phyloP scores from a whole-genome alignment of 805 yeast species.

The Phaffomyces thermotolerans region DNA sequence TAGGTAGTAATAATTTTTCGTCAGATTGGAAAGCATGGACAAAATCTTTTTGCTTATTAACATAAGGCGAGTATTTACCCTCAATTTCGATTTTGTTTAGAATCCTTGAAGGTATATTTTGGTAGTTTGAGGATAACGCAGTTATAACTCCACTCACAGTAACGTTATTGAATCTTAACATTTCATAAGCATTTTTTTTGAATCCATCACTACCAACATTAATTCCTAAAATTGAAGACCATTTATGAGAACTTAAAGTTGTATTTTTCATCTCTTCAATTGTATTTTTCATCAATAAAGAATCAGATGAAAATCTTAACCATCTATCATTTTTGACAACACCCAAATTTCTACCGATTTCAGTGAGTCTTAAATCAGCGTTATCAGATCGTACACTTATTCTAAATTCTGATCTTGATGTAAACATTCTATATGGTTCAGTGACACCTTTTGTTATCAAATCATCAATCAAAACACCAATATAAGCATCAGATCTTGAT shows the following conservation, averaged over 20 bases:
- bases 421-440: constrained; percentile 97
- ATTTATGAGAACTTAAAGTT: constrained; percentile 46
- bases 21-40: constrained; percentile 78
- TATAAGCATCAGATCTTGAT: constrained; percentile 75
- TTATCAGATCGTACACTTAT: constrained; percentile 88
- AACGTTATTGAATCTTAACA: constrained; percentile 50
- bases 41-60: constrained; percentile 63
- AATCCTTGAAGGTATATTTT: constrained; percentile 36
- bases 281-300: constrained; percentile 35
- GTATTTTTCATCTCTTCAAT: constrained; percentile 38
- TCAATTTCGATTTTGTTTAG: constrained; percentile 63
- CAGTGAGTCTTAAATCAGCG: constrained; percentile 82
- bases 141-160: constrained; percentile 9
- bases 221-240: constrained; percentile 48
- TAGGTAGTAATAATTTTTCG: constrained; percentile 69
- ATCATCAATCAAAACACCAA: constrained; percentile 92
- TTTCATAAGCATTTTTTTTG: constrained; percentile 60
- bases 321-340: constrained; percentile 58
- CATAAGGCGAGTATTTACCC: constrained; percentile 76
- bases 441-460: constrained; percentile 90
- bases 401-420: constrained; percentile 91
- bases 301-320: constrained; percentile 38
- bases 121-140: constrained; percentile 19
- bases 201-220: constrained; percentile 48
- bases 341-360: constrained; percentile 56